Evolutionary conservation across 2,329 filamentous ascomycete species (phyloP).

Genomic region (Sclerotinia nivalis): DNA sequence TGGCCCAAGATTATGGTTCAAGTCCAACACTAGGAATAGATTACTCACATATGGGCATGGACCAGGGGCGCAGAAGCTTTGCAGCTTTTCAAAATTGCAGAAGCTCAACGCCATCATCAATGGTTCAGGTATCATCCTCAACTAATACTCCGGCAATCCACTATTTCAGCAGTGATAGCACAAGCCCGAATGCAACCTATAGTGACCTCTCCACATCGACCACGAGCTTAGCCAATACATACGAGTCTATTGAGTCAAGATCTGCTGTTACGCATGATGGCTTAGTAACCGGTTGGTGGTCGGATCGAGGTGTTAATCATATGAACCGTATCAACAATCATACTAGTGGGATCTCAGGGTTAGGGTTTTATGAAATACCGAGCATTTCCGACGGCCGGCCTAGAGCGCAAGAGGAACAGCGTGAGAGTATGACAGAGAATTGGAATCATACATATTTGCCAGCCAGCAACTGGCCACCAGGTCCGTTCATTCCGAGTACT

Average conservation of each 20-base stretch:
- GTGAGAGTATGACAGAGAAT: constrained; percentile 19
- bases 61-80: constrained; percentile 31
- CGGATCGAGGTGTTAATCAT: background rate
- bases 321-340: background rate
- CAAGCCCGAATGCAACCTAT: constrained; percentile 27
- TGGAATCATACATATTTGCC: constrained; percentile 24
- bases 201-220: constrained; percentile 26
- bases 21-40: constrained; percentile 32
- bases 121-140: constrained; percentile 23
- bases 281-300: constrained; percentile 27
- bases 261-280: background rate
- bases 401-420: constrained; percentile 10
- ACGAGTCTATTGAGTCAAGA: background rate
- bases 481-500: constrained; percentile 27
- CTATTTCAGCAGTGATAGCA: constrained; percentile 24
- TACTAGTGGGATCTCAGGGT: background rate
- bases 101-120: constrained; percentile 25
- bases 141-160: constrained; percentile 19
- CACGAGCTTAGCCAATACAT: background rate
- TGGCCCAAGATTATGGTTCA: constrained; percentile 21
- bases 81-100: constrained; percentile 28
- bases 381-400: constrained; percentile 30
- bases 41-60: constrained; percentile 31
- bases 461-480: constrained; percentile 26
- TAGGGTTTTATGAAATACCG: constrained; percentile 22